Percentiles rank a stretch among this genome's conserved stretches.
Evolutionary conservation across 208 protist species (phyloP).

Genomic region (Herpetomonas tarakana): DNA sequence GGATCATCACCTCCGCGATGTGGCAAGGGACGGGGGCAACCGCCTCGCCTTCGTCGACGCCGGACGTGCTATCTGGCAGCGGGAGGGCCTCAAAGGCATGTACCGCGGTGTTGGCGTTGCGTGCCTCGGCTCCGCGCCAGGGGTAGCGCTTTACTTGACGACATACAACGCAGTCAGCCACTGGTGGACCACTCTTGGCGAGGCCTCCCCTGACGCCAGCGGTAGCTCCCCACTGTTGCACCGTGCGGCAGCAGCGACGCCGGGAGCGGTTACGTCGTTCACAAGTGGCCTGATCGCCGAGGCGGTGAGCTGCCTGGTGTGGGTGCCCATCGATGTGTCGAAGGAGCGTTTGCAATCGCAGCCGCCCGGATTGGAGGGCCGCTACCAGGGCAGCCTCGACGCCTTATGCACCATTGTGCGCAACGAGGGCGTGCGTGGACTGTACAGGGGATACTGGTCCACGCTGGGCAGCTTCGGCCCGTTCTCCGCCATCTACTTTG

Average conservation of each 20-base stretch:
- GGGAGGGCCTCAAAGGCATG: slow-evolving; percentile 67
- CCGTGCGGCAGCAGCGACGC: slow-evolving; percentile 6
- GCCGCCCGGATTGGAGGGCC: slow-evolving; percentile 36
- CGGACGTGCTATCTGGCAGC: slow-evolving; percentile 29
- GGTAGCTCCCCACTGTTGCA: background rate
- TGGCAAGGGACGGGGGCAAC: background rate
- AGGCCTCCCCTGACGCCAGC: background rate
- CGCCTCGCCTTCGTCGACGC: slow-evolving; percentile 13
- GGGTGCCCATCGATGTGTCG: slow-evolving; percentile 87
- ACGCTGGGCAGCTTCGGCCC: slow-evolving; percentile 87
- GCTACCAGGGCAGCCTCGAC: slow-evolving; percentile 64
- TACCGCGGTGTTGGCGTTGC: slow-evolving; percentile 83
- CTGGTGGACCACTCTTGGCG: slow-evolving; percentile 16
- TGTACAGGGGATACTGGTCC: slow-evolving; percentile 87
- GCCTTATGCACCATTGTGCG: slow-evolving; percentile 53
- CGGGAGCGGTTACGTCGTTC: slow-evolving; percentile 44
- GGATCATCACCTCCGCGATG: slow-evolving; percentile 2
- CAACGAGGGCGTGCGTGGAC: slow-evolving; percentile 58
- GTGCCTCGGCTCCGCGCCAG: slow-evolving; percentile 65
- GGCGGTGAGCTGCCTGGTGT: slow-evolving; percentile 78
- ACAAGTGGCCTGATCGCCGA: slow-evolving; percentile 69
- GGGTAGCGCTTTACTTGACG: slow-evolving; percentile 71
- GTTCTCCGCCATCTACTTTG: slow-evolving; percentile 89
- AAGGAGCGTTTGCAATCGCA: slow-evolving; percentile 88
- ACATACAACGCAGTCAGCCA: slow-evolving; percentile 53